A percentile compares a stretch with the other conserved stretches of the same genome.
Conservation (phyloP, 257 asterid species). For the Solanum phureja region DNA sequence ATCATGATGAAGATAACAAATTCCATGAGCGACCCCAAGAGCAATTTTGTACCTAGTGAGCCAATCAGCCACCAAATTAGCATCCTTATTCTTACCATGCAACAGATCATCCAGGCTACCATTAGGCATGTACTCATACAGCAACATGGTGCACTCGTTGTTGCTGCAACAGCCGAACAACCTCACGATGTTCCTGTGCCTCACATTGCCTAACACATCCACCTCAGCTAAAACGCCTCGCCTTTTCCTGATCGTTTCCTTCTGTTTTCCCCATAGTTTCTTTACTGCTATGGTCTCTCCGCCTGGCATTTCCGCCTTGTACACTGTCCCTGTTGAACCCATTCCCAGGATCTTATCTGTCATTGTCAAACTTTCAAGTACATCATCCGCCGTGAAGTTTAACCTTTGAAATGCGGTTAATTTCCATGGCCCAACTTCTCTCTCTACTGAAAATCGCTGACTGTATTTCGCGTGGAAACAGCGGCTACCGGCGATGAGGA, state of each 20-base stretch:
- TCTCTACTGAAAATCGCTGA: constrained; percentile 19
- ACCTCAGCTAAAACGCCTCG: constrained; percentile 89
- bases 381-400: constrained; percentile 73
- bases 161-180: constrained; percentile 66
- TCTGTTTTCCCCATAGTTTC: constrained; percentile 75
- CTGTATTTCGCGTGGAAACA: constrained; percentile 50
- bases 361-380: constrained; percentile 40
- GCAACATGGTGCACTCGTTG: constrained; percentile 54
- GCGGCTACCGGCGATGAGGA: constrained; percentile 44
- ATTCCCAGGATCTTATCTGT: constrained; percentile 63
- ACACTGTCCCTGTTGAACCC: constrained; percentile 85
- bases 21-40: constrained; percentile 86
- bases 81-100: constrained; percentile 59
- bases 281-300: constrained; percentile 89
- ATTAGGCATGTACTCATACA: constrained; percentile 91
- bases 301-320: constrained; percentile 89
- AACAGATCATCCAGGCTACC: constrained; percentile 74
- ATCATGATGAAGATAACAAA: constrained; percentile 85
- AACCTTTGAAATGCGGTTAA: constrained; percentile 76
- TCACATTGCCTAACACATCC: constrained; percentile 72
- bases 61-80: constrained; percentile 61
- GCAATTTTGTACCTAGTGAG: constrained; percentile 59
- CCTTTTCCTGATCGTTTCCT: constrained; percentile 33
- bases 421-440: constrained; percentile 64
- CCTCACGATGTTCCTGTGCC: constrained; percentile 82